These are phyloP conservation scores for Crucihimalaya himalaica DNA, from an alignment of 345 rosid genomes.

Conservation along the genomic window DNA sequence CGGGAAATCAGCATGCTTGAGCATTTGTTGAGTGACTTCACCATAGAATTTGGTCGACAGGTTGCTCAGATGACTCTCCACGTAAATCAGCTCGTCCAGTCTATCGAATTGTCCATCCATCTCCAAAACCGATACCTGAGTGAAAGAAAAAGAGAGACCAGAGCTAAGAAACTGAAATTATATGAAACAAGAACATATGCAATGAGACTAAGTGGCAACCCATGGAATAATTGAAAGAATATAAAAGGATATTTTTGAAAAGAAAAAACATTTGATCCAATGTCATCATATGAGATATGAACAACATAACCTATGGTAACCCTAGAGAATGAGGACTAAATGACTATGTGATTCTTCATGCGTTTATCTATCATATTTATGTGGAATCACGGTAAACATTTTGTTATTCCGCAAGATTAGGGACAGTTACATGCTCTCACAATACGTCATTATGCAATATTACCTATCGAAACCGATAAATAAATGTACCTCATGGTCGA, in stretches of 20 bases:
- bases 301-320: too few relatives aligned
- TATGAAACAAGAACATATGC: background rate
- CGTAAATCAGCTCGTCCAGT: constrained; percentile 91
- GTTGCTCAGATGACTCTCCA: constrained; percentile 94
- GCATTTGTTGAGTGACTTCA: constrained; percentile 93
- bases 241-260: too few relatives aligned
- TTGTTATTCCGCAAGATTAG: background rate
- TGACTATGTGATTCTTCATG: too few relatives aligned
- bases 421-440: background rate
- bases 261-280: too few relatives aligned
- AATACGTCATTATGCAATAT: background rate
- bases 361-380: too few relatives aligned
- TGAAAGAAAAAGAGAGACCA: background rate
- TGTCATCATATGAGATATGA: too few relatives aligned
- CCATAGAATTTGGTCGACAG: constrained; percentile 92
- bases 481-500: constrained; percentile 65
- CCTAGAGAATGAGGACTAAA: too few relatives aligned
- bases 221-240: too few relatives aligned
- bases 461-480: background rate
- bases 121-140: constrained; percentile 88
- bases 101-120: constrained; percentile 98
- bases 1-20: constrained; percentile 93
- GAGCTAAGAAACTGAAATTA: constrained; percentile 1
- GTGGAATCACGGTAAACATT: too few relatives aligned
- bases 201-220: background rate